A percentile compares a stretch with the other conserved stretches of the same genome.
These are phyloP conservation scores for Pythium chondricola DNA, from an alignment of 352 stramenopile species.

Conservation along the genomic window DNA sequence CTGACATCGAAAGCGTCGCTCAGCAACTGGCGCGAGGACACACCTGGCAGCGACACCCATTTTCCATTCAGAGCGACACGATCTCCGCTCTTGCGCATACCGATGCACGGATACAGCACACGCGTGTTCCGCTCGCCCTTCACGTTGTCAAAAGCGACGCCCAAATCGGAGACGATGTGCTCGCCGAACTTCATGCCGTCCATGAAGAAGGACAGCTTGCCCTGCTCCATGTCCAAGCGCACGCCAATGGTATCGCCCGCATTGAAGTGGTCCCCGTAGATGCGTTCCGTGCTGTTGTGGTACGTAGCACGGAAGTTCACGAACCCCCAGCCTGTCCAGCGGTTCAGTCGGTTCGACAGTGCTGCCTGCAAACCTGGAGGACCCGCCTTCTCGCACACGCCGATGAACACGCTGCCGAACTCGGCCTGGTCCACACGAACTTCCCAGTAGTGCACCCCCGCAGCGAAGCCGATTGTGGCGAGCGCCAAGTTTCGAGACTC, in stretches of 20 bases:
- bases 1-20: slow-evolving; percentile 88
- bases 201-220: slow-evolving; percentile 97
- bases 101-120: slow-evolving; percentile 95
- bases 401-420: slow-evolving; percentile 97
- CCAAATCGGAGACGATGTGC: slow-evolving; percentile 97
- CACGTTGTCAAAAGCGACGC: slow-evolving; percentile 95
- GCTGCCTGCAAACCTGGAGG: slow-evolving; percentile 72
- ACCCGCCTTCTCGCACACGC: slow-evolving; percentile 90
- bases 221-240: slow-evolving; percentile 97
- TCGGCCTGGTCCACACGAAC: slow-evolving; percentile 96
- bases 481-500: slow-evolving; percentile 83
- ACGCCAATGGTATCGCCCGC: slow-evolving; percentile 98
- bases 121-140: slow-evolving; percentile 78
- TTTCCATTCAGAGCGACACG: slow-evolving; percentile 94
- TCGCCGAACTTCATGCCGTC: slow-evolving; percentile 99
- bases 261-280: slow-evolving; percentile 88
- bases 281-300: slow-evolving; percentile 87
- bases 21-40: slow-evolving; percentile 66
- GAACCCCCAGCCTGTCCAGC: slow-evolving; percentile 94
- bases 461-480: slow-evolving; percentile 80
- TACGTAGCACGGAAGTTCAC: slow-evolving; percentile 97
- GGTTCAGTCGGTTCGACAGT: slow-evolving; percentile 71
- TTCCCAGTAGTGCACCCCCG: slow-evolving; percentile 97
- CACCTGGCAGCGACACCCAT: slow-evolving; percentile 86
- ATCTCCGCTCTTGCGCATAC: slow-evolving; percentile 93